Base-by-base conservation (phyloP, 2,329 filamentous ascomycete genomes). In the Penicillium sp. region DNA sequence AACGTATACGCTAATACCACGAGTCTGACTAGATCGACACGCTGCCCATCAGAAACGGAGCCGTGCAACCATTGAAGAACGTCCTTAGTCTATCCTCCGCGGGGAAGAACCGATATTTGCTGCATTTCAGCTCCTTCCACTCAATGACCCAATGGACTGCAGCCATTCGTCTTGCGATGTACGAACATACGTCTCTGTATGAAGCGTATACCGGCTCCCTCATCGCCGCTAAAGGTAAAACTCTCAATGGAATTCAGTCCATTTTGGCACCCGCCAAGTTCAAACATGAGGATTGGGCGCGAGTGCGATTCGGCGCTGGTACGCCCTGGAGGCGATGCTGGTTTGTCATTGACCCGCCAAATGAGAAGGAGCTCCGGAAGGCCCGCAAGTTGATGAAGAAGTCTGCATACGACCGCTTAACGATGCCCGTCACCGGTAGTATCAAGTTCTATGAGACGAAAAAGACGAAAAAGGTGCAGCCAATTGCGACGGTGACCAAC, bases 391-490 rank as follows among this genome's bases (percentile, higher is more conserved):
- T 89, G 30, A 75, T 91, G 73, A 91, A 89, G 79, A 88, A 89
- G 66, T 93, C 90, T 6, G 86, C 90, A 0, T 97, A 98, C 75
- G 91, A 96, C 70, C 88, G 91, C 33, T 85, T 87, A 0, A 83
- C 85, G 40, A 88, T 89, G 1, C 70, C 89, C 0, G 82, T 96
- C 33, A 96, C 92, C 73, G 95, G 95, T 26, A 88, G 92, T 70
- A 92, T 99, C 80, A 96, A 92, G 71, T 98, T 99, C 76, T 99
- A 96, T 79, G 93, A 97, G 67, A 89, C 89, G 6, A 96, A 94
- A 77, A 92, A 96, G 78, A 94, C 90, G 67, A 98, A 97, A 81
- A 98, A 97, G 81, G 87, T 88, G 9, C 85, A 85, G 58, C 95
- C 95, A 0, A 96, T 99, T 69, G 95, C 95, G 1, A 93, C 94